Percentiles rank a stretch among this genome's conserved stretches.
phyloP scores from a whole-genome alignment of 192 early-diverging fungal species.

The Jimgerdemannia lactiflua region DNA sequence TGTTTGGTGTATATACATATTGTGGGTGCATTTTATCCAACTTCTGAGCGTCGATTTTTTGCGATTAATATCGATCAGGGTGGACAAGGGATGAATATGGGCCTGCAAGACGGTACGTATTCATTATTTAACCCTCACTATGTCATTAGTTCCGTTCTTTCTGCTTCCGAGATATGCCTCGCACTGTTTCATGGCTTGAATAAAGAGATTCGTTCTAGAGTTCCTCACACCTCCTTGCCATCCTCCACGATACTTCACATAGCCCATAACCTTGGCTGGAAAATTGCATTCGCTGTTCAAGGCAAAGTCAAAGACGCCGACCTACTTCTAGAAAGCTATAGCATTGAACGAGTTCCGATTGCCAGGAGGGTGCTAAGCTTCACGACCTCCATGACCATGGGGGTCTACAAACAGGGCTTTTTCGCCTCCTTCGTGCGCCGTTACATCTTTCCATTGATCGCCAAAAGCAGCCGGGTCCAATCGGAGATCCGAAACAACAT shows the following conservation, averaged over 20 bases:
- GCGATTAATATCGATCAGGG: background rate
- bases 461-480: background rate
- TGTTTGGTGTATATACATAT: background rate
- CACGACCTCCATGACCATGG: background rate
- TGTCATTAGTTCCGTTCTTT: too few relatives aligned
- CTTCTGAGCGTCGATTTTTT: background rate
- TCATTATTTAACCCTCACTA: too few relatives aligned
- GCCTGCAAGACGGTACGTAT: slow-evolving; percentile 38
- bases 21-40: background rate
- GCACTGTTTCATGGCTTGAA: background rate
- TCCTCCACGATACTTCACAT: background rate
- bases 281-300: slow-evolving; percentile 37
- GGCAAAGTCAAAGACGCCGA: slow-evolving; percentile 17
- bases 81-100: slow-evolving; percentile 42
- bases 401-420: background rate
- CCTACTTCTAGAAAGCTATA: slow-evolving; percentile 33
- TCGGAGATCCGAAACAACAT: background rate
- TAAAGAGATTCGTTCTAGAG: background rate
- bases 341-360: slow-evolving; percentile 18
- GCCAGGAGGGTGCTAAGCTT: background rate
- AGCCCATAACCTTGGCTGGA: slow-evolving; percentile 47
- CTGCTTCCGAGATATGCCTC: too few relatives aligned
- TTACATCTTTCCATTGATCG: background rate
- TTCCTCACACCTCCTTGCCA: background rate
- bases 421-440: background rate